phyloP scores from a whole-genome alignment of 2,329 filamentous ascomycete species.

The Waltergamsia citrina region DNA sequence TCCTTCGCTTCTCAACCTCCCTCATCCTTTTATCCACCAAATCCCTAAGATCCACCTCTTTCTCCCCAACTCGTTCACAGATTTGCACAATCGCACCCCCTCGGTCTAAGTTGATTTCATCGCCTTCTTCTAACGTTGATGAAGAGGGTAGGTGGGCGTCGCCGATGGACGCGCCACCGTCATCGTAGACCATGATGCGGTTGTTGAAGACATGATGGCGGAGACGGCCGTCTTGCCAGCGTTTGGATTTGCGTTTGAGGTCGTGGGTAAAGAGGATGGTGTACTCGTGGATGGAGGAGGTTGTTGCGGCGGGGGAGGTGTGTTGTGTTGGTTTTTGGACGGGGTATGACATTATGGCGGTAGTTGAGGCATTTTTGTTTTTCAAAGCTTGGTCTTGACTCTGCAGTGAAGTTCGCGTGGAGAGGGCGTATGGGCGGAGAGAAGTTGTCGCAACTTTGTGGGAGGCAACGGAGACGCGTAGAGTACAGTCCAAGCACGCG shows the following conservation, averaged over 20 bases:
- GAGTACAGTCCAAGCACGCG: not conserved
- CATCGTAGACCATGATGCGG: constrained; percentile 83
- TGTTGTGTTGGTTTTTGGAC: constrained; percentile 4
- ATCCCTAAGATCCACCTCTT: constrained; percentile 68
- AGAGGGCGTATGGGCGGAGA: not conserved
- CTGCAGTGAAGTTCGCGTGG: no score
- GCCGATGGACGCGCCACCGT: constrained; percentile 69
- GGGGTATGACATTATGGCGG: constrained; percentile 11
- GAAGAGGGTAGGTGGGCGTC: constrained; percentile 73
- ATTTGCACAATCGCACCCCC: constrained; percentile 73
- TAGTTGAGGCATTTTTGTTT: not conserved
- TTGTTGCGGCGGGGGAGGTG: constrained; percentile 16
- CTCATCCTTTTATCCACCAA: constrained; percentile 61
- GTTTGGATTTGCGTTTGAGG: constrained; percentile 80
- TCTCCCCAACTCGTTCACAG: constrained; percentile 60
- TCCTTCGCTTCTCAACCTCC: constrained; percentile 40
- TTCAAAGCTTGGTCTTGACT: not conserved
- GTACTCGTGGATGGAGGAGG: constrained; percentile 71
- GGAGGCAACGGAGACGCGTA: not conserved
- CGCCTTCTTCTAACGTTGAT: constrained; percentile 64
- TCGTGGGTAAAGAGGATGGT: constrained; percentile 83
- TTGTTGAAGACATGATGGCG: constrained; percentile 88
- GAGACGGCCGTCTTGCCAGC: constrained; percentile 87
- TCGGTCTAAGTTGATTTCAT: constrained; percentile 71
- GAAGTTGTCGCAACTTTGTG: no score